Percentiles rank a stretch among this genome's conserved stretches.
phyloP scores from a whole-genome alignment of 805 yeast genomes.

The Metschnikowia peoriensis region DNA sequence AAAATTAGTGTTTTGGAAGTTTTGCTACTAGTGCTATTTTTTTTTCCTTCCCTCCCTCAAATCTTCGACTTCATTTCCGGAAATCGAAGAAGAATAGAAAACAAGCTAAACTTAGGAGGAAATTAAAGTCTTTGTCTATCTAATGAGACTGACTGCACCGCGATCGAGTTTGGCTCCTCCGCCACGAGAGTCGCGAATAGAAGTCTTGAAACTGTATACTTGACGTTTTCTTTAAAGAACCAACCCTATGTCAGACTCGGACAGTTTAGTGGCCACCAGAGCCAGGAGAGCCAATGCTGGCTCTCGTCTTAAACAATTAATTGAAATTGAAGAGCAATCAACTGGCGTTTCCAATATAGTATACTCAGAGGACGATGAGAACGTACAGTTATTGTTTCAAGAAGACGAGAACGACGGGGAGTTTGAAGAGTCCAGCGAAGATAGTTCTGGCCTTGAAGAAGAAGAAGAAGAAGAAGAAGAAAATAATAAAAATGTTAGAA shows the following conservation, averaged over 20 bases:
- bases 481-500: too few species aligned
- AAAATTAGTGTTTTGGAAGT: too few species aligned
- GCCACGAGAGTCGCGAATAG: not conserved
- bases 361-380: slow-evolving; percentile 66
- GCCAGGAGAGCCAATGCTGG: slow-evolving; percentile 88
- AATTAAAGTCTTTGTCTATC: too few species aligned
- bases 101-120: not conserved
- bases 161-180: not conserved
- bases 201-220: not conserved
- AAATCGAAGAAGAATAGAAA: not conserved
- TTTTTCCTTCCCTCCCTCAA: too few species aligned
- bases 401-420: slow-evolving; percentile 42
- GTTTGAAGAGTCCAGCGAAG: slow-evolving; percentile 24
- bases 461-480: slow-evolving; percentile 25
- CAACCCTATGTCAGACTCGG: slow-evolving; percentile 22
- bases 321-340: slow-evolving; percentile 66
- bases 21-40: too few species aligned
- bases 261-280: slow-evolving; percentile 71
- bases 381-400: slow-evolving; percentile 66
- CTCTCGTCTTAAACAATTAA: slow-evolving; percentile 66
- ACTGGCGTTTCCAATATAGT: slow-evolving; percentile 21
- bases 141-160: not conserved
- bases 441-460: slow-evolving; percentile 36
- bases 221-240: not conserved
- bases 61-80: not conserved